These are phyloP conservation scores for Aspergillus aculeatinus DNA, from an alignment of 2,329 filamentous ascomycete genomes.

Conservation along the genomic window DNA sequence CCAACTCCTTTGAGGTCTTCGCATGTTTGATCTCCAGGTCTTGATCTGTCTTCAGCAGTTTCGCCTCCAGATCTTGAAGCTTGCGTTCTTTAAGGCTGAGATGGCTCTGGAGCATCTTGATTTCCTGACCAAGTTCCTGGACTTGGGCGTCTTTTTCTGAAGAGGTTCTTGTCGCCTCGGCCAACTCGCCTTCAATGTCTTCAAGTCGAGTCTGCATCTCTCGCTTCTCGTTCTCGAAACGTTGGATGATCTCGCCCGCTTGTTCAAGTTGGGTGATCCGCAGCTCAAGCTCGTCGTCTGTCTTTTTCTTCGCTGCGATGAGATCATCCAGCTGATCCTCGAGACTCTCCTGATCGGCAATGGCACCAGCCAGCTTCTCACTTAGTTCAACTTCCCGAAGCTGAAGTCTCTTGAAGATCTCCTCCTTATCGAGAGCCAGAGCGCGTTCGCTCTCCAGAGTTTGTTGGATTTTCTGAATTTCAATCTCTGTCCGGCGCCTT, in stretches of 20 bases:
- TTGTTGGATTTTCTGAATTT: slow-evolving; percentile 87
- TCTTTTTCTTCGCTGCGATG: slow-evolving; percentile 82
- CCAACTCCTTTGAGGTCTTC: slow-evolving; percentile 74
- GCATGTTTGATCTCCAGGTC: slow-evolving; percentile 84
- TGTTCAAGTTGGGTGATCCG: slow-evolving; percentile 84
- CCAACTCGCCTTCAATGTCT: slow-evolving; percentile 68
- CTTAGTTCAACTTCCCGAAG: slow-evolving; percentile 85
- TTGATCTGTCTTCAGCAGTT: slow-evolving; percentile 80
- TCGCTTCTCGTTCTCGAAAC: slow-evolving; percentile 82
- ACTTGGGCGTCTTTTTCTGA: slow-evolving; percentile 75
- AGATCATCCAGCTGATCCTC: slow-evolving; percentile 92
- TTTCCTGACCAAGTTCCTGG: slow-evolving; percentile 73
- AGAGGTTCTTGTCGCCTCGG: slow-evolving; percentile 68
- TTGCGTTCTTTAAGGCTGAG: slow-evolving; percentile 87
- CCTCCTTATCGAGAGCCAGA: slow-evolving; percentile 95
- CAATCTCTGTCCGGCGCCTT: slow-evolving; percentile 77
- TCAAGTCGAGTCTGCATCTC: slow-evolving; percentile 66
- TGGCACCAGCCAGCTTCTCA: slow-evolving; percentile 86
- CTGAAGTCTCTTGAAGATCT: slow-evolving; percentile 97
- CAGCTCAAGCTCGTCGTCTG: slow-evolving; percentile 78
- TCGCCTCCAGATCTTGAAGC: slow-evolving; percentile 78
- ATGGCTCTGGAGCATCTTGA: slow-evolving; percentile 90
- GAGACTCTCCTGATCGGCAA: slow-evolving; percentile 89
- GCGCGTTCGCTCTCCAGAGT: slow-evolving; percentile 93
- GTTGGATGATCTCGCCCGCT: slow-evolving; percentile 80